Base-by-base conservation (phyloP, 441 rosid genomes). In the Adansonia grandidieri region DNA sequence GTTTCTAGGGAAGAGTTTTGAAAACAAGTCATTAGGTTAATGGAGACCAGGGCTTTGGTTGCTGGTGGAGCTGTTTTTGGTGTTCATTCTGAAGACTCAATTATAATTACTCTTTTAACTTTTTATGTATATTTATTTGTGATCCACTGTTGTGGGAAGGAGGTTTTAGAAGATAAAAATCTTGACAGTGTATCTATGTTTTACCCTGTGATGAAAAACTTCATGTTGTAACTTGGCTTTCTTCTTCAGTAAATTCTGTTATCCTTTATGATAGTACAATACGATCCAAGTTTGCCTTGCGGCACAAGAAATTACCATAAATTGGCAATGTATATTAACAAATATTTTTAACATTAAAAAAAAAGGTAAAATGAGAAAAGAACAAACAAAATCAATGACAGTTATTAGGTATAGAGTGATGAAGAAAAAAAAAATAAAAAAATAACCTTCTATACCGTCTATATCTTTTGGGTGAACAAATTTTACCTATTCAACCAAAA, bases 41-140 rank as follows among this genome's bases (percentile, higher is more conserved):
- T 24, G 77, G 45, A 73, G 71, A 78, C 77, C 51, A 62, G 80
- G 79, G 76, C 79, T 78, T 85, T 75, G 67, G 63, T 77, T 77
- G 81, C 66, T 67, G 72, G 51, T 80, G 74, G 50, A 69, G 62
- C 57, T 53, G 78, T 44, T 70, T 47, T 60, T 58, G 65, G 15
- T 22, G 66, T 62, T 44, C 20, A 73, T 56, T 70, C 47, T 22
- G 61, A 47, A 45, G 75, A 73, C 75, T 19, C 9, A 24, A 20
- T 60, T 60, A 53, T 9, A 60, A 20, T 5, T 68, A 17, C 13
- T 17, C 19, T 48, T 48, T 37, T 37, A 42, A 71, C 61, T 4
- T 60, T 60, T 68, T 48, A 48, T 85, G 84, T 82, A 76, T 75
- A 82, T 78, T 68, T 80, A 67, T 71, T 47, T 69, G 19, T 47